Conservation (phyloP, 176 grass and related monocot genomes). For the Avena insularis region DNA sequence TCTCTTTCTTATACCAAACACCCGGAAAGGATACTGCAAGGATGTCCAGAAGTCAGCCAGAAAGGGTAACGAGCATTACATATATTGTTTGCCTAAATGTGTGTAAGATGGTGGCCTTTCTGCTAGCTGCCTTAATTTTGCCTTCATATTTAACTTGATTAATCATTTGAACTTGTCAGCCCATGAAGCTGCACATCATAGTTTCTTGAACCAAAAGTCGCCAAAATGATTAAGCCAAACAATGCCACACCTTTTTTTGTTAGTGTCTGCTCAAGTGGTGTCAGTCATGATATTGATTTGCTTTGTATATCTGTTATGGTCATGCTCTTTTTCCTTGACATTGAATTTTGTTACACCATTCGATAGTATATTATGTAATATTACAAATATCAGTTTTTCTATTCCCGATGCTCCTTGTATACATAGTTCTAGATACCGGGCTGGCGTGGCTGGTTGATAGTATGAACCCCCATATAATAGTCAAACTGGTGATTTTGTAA, state of each 20-base stretch:
- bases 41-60: conserved; percentile 48
- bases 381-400: background rate
- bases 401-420: background rate
- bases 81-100: conserved; percentile 27
- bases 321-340: background rate
- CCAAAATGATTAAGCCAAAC: conserved; percentile 28
- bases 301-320: background rate
- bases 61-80: conserved; percentile 44
- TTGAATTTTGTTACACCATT: conserved; percentile 1
- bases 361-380: background rate
- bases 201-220: conserved; percentile 7
- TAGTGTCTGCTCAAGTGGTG: conserved; percentile 5
- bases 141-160: conserved; percentile 17
- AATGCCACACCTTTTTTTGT: background rate
- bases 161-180: conserved; percentile 32
- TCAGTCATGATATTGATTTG: conserved; percentile 5
- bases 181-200: conserved; percentile 17
- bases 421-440: background rate
- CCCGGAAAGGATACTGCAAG: conserved; percentile 42
- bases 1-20: conserved; percentile 42
- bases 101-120: conserved; percentile 17
- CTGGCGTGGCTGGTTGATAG: background rate
- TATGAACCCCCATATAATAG: too few relatives aligned
- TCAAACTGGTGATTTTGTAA: background rate
- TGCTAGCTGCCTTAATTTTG: conserved; percentile 8